A percentile compares a stretch with the other conserved stretches of the same genome.
Evolutionary conservation across 805 yeast species (phyloP).

Genomic region (Wickerhamiella australiensis): DNA sequence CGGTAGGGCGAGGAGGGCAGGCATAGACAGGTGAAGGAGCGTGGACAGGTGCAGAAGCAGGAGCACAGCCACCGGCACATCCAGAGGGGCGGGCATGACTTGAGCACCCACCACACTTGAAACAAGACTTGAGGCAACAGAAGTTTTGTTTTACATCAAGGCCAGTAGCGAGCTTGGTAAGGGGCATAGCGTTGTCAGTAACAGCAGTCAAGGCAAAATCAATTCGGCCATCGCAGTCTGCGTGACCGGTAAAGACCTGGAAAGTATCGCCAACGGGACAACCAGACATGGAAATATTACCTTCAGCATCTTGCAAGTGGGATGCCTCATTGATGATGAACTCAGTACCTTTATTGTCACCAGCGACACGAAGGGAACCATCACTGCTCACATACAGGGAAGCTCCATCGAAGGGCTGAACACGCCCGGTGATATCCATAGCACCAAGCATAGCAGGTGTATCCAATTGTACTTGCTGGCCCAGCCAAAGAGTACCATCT

Average conservation of each 20-base stretch:
- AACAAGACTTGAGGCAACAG: conserved; percentile 8
- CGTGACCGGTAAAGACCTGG: conserved; percentile 5
- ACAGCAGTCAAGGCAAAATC: conserved; percentile 8
- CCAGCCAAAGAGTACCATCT: conserved; percentile 15
- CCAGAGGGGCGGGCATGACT: neutral
- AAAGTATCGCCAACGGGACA: conserved; percentile 2
- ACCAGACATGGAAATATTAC: conserved; percentile 9
- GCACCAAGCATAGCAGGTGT: conserved; percentile 8
- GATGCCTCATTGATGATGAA: conserved; percentile 3
- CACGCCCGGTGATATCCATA: conserved; percentile 10
- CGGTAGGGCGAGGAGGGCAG: neutral
- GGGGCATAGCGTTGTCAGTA: neutral
- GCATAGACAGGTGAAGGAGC: neutral
- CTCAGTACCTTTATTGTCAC: neutral
- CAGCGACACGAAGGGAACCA: neutral
- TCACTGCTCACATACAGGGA: conserved; percentile 4
- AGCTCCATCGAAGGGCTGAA: neutral
- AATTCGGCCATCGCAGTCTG: conserved; percentile 2
- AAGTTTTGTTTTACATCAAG: conserved; percentile 8
- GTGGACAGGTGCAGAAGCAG: neutral
- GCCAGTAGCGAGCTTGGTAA: neutral
- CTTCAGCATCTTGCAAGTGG: neutral
- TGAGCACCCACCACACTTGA: conserved; percentile 9
- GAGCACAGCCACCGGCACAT: neutral
- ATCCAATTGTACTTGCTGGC: conserved; percentile 7